Evolutionary conservation across 1,284 basidiomycete species (phyloP).

Genomic region (Wallemia ichthyophaga): DNA sequence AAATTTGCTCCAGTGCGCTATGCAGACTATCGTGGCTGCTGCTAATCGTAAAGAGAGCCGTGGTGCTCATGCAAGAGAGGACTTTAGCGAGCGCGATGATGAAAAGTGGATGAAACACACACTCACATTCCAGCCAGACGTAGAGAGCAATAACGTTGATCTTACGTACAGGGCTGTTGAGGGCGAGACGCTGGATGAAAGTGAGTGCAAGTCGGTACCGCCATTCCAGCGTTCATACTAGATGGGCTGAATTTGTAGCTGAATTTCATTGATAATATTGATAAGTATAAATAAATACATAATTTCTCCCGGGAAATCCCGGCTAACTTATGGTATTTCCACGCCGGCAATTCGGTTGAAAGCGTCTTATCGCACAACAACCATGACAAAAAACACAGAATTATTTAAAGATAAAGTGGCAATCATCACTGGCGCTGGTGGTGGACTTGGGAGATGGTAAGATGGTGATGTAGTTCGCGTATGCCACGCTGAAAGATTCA

Average conservation of each 20-base stretch:
- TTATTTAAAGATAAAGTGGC: slow-evolving; percentile 75
- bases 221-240: background rate
- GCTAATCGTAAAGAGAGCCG: slow-evolving; percentile 89
- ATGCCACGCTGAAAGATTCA: background rate
- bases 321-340: no score
- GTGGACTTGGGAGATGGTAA: slow-evolving; percentile 69
- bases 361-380: background rate
- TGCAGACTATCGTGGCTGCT: slow-evolving; percentile 83
- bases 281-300: background rate
- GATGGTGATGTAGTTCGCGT: slow-evolving; percentile 14
- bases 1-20: slow-evolving; percentile 77
- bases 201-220: background rate
- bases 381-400: background rate
- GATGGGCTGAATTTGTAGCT: background rate
- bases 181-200: slow-evolving; percentile 55
- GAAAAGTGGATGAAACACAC: slow-evolving; percentile 68
- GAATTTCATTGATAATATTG: background rate
- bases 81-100: slow-evolving; percentile 68
- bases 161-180: slow-evolving; percentile 74
- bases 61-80: slow-evolving; percentile 91
- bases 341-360: no score
- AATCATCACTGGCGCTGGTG: slow-evolving; percentile 81
- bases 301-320: no score
- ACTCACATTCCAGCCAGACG: slow-evolving; percentile 52
- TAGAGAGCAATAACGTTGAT: slow-evolving; percentile 42